These are phyloP conservation scores for Pythium periplocum DNA, from an alignment of 352 stramenopile species.

Conservation along the genomic window DNA sequence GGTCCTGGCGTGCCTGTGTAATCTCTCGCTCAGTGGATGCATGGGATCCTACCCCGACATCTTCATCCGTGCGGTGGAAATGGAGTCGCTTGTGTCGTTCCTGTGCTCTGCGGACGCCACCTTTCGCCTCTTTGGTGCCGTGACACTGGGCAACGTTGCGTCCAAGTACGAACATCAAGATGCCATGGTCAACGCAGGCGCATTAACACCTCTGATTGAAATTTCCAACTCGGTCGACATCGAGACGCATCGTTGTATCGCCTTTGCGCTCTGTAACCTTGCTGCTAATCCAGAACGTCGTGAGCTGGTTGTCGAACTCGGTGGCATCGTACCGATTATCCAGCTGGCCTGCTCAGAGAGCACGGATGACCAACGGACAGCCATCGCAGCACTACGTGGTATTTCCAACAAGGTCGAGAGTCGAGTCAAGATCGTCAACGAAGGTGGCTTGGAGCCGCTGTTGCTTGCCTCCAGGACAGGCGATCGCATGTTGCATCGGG, in stretches of 20 bases:
- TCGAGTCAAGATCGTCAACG: conserved; percentile 83
- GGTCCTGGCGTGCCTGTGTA: conserved; percentile 95
- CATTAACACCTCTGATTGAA: conserved; percentile 90
- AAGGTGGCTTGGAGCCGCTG: conserved; percentile 88
- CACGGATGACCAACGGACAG: conserved; percentile 84
- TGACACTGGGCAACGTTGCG: conserved; percentile 95
- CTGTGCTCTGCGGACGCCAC: conserved; percentile 93
- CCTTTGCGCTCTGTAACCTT: conserved; percentile 95
- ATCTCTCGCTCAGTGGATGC: conserved; percentile 94
- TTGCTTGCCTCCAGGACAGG: conserved; percentile 70
- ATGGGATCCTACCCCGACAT: conserved; percentile 87
- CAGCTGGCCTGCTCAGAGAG: conserved; percentile 91
- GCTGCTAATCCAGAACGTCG: conserved; percentile 81
- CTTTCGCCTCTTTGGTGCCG: conserved; percentile 93
- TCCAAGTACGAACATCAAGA: conserved; percentile 69
- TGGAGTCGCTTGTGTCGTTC: conserved; percentile 91
- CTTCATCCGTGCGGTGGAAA: conserved; percentile 88
- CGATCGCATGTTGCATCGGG: conserved; percentile 75
- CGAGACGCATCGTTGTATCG: conserved; percentile 95
- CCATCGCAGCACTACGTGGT: conserved; percentile 89
- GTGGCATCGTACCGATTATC: conserved; percentile 93
- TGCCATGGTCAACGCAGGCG: conserved; percentile 77
- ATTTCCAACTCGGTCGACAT: conserved; percentile 89
- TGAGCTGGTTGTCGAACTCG: conserved; percentile 89
- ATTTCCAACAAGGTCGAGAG: conserved; percentile 82